Base-by-base conservation (phyloP, 306 rosid species). In the Pyrus betulifolia region DNA sequence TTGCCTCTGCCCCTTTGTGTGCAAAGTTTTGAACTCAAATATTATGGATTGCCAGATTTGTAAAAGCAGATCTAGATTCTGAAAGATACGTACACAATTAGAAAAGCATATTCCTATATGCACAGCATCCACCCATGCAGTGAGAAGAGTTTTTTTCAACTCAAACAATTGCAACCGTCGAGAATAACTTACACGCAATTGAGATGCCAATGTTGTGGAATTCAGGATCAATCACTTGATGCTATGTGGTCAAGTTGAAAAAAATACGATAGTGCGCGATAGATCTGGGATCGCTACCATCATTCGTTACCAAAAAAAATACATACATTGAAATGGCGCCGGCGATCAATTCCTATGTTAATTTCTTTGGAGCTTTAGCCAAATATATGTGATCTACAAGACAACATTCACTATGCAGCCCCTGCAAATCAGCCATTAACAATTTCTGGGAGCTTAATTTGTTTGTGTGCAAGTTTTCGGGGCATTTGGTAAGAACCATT, bases 171-270 rank as follows among this genome's bases (percentile, higher is more conserved):
- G 9, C 45, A 5, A 17, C 55, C 0, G 0, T 1, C 0, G 0
- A 15, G 0, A 51, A 51, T 51, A 51, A 51, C 55, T 51, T 51
- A 6, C 55, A 51, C 19, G 55, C 1, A 51, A 51, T 2, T 51
- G 0, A 51, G 8, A 51, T 0, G 55, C 0, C 5, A 51, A 51
- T 0, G 6, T 15, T 2, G 42, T 0, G 8, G 2, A 0, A 49
- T 49, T 49, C 2, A 8, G 1, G 17, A 49, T 14, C 55, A 51
- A 51, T 51, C 21, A 51, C 3, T 1, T 17, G 21, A 1, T 51
- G 3, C 3, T 51, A 15, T 1, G 1, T 15, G 55, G 0, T 14
- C 21, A 15, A 49, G 3, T 49, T 49, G 42, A 4, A 5, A 49
- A 15, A 49, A 1, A 49, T 14, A 49, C 3, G 3, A 49, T 2